Evolutionary conservation across 805 yeast genomes (phyloP).

Genomic region (Clavispora vitiphila): DNA sequence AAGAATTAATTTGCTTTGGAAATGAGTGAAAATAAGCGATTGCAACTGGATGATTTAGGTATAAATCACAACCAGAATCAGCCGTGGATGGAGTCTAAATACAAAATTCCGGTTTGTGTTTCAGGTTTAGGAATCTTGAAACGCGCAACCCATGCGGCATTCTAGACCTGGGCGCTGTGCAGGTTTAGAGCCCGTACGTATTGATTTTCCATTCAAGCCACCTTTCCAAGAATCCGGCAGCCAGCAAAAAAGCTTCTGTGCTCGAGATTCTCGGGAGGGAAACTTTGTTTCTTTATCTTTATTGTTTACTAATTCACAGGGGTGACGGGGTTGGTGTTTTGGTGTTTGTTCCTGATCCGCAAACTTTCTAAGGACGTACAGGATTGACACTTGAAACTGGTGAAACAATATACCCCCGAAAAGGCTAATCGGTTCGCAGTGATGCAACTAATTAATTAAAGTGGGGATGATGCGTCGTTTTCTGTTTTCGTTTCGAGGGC

Average conservation of each 20-base stretch:
- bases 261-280: background rate
- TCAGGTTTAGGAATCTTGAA: constrained; percentile 12
- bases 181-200: background rate
- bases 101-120: constrained; percentile 8
- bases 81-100: constrained; percentile 8
- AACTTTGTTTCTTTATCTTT: background rate
- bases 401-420: background rate
- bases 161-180: constrained; percentile 1
- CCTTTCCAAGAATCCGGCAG: background rate
- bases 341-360: background rate
- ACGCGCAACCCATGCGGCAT: constrained; percentile 10
- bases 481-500: background rate
- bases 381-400: background rate
- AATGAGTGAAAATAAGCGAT: background rate
- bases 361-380: background rate
- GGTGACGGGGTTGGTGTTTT: no score
- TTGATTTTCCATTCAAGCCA: background rate
- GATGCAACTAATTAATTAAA: background rate
- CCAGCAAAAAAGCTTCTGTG: background rate
- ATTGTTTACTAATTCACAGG: background rate
- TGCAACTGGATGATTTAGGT: background rate
- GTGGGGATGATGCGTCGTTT: background rate
- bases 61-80: background rate
- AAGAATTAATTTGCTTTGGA: background rate
- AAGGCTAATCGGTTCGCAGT: no score